Base-by-base conservation (phyloP, 2,329 filamentous ascomycete species). In the Cryphonectria japonica region DNA sequence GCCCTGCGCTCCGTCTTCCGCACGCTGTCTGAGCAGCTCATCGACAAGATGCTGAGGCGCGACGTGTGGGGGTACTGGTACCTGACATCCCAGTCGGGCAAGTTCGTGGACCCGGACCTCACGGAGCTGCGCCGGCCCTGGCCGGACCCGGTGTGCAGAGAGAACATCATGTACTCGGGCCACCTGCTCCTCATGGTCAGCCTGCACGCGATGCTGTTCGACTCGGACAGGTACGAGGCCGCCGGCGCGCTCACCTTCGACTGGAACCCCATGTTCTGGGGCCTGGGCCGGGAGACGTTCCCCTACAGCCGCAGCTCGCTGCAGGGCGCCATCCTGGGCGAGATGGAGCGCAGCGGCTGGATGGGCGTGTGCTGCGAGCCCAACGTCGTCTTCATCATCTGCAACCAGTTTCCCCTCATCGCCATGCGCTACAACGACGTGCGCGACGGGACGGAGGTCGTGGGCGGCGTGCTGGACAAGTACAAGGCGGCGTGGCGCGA, bases 21-120 rank as follows among this genome's bases (percentile, higher is more conserved):
- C 70, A 70, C 72, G 0, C 74, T 84, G 0, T 71, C 83, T 22
- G 75, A 77, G 3, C 74, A 75, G 26, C 70, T 81, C 6, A 83
- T 83, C 63, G 75, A 77, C 34, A 83, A 83, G 74, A 83, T 83
- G 82, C 74, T 84, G n/a, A 76, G 76, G 13, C 75, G 78, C 7
- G 80, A 81, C 19, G 82, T 83, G 1, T 84, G 82, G 81, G 78
- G 77, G 1, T 83, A 84, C 71, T 84, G 81, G 82, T 83, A 80
- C 73, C 74, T 77, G n/a, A 80, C 80, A 2, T 78, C 76, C 37
- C 79, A 80, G 34, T 76, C 77, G 1, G 81, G 81, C 0, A 77
- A 74, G 3, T 37, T 66, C 2, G 73, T 79, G 1, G 79, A 83
- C 69, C 82, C 81, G 2, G 77, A 79, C 67, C 68, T 82, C 2